Conservation (phyloP, 306 rosid species). For the Senna tora region DNA sequence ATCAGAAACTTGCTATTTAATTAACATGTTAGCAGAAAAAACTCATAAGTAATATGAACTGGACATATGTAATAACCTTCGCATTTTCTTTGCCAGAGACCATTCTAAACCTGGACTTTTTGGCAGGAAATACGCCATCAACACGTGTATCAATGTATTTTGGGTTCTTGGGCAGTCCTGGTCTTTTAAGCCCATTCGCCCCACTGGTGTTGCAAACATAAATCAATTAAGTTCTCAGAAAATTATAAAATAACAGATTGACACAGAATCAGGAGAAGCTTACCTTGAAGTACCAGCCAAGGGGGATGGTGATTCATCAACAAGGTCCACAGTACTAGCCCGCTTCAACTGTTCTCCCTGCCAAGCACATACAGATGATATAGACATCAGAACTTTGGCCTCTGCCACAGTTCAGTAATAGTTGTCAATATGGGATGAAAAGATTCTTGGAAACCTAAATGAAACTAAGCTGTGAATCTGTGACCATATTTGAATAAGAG, state of each 20-base stretch:
- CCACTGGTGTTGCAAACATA: slow-evolving; percentile 38
- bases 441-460: not conserved
- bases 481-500: not conserved
- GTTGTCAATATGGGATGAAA: not conserved
- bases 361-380: slow-evolving; percentile 11
- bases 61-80: slow-evolving; percentile 56
- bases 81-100: slow-evolving; percentile 69
- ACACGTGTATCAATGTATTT: slow-evolving; percentile 56
- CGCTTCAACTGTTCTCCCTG: slow-evolving; percentile 56
- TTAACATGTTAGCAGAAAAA: not conserved
- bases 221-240: slow-evolving; percentile 28
- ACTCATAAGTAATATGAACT: not conserved
- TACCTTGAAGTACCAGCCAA: slow-evolving; percentile 36
- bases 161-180: slow-evolving; percentile 47
- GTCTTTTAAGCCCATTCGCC: slow-evolving; percentile 46
- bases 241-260: slow-evolving; percentile 13
- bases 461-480: not conserved
- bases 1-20: slow-evolving; percentile 20
- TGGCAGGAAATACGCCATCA: slow-evolving; percentile 67
- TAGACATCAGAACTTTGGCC: slow-evolving; percentile 9
- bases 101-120: slow-evolving; percentile 51
- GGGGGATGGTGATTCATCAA: slow-evolving; percentile 35
- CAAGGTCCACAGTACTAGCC: slow-evolving; percentile 33
- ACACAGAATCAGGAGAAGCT: slow-evolving; percentile 24
- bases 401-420: slow-evolving; percentile 2